Base-by-base conservation (phyloP, 1,139 yeast species). In the Geotrichum phurueaensis region DNA sequence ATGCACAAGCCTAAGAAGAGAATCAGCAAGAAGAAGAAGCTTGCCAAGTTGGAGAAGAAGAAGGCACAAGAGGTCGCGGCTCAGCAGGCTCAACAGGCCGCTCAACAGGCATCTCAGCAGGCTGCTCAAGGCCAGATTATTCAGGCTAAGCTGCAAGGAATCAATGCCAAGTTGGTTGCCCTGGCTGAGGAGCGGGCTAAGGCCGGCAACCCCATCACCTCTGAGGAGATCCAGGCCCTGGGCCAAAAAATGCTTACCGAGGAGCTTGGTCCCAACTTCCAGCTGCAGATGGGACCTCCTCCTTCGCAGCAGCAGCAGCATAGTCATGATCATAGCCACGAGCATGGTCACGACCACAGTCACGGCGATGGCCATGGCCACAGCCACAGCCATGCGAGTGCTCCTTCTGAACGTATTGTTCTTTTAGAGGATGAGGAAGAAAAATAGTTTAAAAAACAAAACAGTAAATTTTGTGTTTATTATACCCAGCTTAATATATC, bases 1-100 rank as follows among this genome's bases (percentile, higher is more conserved):
- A 66, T 72, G 56, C 76, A 76, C 48, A 66, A 66, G 63, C 68
- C 65, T 53, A 66, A 66, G 65, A 66, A 62, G 67, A 68, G 65
- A 67, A 70, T 66, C 60, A 63, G 66, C 51, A 62, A 62, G 52
- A 63, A 63, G 58, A 56, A 60, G 62, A 63, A 58, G 58, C 53
- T 54, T 51, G 60, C 60, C 36, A 62, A 61, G 56, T 59, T 64
- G 54, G 61, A 62, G 58, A 61, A 55, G 59, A 58, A 55, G 57
- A 53, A 50, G 33, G 51, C 56, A 55, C 53, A 58, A 31, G 62
- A 57, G 39, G 57, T 51, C 20, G 62, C 50, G 47, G 43, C 45
- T 23, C 55, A n/a, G 54, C 62, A n/a, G 54, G 53, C 23, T 29
- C 36, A 10, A 51, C 58, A 51, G 58, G 53, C 48, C 55, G 49